These are phyloP conservation scores for Aureobasidium sp. DNA, from an alignment of 2,329 filamentous ascomycete species.

Conservation along the genomic window DNA sequence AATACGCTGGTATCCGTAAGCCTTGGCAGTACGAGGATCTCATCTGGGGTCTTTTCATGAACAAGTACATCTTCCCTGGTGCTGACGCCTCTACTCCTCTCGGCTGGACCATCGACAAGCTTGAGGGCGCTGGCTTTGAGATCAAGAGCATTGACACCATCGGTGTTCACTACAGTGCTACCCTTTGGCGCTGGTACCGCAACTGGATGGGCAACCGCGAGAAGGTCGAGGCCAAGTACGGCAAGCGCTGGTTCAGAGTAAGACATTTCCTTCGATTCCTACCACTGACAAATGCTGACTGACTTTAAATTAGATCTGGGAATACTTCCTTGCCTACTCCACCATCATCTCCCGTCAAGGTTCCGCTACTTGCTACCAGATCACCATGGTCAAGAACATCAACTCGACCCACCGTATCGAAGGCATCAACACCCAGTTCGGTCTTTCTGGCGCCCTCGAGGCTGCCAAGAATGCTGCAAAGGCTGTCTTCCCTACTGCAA, in stretches of 20 bases:
- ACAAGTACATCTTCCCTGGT: conserved; percentile 98
- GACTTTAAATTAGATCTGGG: conserved; percentile 59
- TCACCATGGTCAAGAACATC: conserved; percentile 81
- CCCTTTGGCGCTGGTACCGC: conserved; percentile 95
- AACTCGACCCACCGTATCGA: conserved; percentile 77
- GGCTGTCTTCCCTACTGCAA: conserved; percentile 21
- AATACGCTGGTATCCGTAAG: conserved; percentile 90
- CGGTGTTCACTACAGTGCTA: conserved; percentile 94
- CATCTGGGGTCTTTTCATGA: conserved; percentile 98
- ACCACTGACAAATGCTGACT: not conserved
- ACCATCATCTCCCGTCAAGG: conserved; percentile 80
- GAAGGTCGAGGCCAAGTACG: conserved; percentile 92
- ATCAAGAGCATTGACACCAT: conserved; percentile 88
- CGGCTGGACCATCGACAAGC: conserved; percentile 72
- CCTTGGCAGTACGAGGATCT: conserved; percentile 97
- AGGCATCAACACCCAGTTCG: conserved; percentile 61
- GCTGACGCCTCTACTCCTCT: conserved; percentile 92
- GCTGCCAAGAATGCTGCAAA: conserved; percentile 33
- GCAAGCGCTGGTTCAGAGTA: conserved; percentile 89
- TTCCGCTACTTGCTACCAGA: conserved; percentile 77
- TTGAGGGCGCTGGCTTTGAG: conserved; percentile 84
- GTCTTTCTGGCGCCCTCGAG: conserved; percentile 56
- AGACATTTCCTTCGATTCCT: conserved; percentile 30
- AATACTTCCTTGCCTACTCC: conserved; percentile 80
- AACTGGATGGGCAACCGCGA: conserved; percentile 95